These are phyloP conservation scores for Saccharomycopsis crataegensis DNA, from an alignment of 1,139 yeast species.

Conservation along the genomic window DNA sequence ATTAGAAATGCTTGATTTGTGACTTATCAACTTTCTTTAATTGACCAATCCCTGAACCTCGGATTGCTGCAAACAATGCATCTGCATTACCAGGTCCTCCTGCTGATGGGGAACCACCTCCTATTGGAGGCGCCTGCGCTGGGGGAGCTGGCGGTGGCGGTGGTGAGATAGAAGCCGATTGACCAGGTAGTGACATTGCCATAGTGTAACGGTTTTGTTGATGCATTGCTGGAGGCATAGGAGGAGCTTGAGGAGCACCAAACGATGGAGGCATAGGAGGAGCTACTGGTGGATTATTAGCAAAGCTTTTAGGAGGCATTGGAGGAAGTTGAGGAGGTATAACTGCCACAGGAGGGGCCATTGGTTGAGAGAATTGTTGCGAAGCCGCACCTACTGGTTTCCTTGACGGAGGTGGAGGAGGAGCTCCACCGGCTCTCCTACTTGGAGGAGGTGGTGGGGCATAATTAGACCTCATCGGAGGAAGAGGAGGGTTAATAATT, in stretches of 20 bases:
- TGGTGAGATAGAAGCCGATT: constrained; percentile 22
- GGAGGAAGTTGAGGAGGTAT: constrained; percentile 20
- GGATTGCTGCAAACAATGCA: constrained; percentile 79
- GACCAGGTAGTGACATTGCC: constrained; percentile 33
- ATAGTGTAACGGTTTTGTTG: constrained; percentile 24
- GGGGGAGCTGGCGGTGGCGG: constrained; percentile 32
- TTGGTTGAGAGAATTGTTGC: constrained; percentile 21
- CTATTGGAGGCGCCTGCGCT: constrained; percentile 31
- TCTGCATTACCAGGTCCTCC: constrained; percentile 56
- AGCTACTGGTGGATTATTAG: constrained; percentile 25
- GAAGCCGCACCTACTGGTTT: constrained; percentile 21
- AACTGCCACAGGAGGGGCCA: constrained; percentile 22
- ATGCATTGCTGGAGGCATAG: constrained; percentile 31
- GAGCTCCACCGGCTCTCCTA: constrained; percentile 14
- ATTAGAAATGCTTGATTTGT: constrained; percentile 25
- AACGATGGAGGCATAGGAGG: constrained; percentile 30
- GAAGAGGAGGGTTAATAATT: constrained; percentile 30
- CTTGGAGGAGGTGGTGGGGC: constrained; percentile 33
- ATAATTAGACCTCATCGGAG: constrained; percentile 29
- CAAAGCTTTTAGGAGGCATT: constrained; percentile 22
- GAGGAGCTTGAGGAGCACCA: constrained; percentile 30
- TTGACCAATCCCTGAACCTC: constrained; percentile 64
- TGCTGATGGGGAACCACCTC: constrained; percentile 24
- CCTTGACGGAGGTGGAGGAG: constrained; percentile 26
- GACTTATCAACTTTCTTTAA: constrained; percentile 76